These are phyloP conservation scores for Hibiscus trionum DNA, from an alignment of 345 rosid genomes.

Conservation along the genomic window DNA sequence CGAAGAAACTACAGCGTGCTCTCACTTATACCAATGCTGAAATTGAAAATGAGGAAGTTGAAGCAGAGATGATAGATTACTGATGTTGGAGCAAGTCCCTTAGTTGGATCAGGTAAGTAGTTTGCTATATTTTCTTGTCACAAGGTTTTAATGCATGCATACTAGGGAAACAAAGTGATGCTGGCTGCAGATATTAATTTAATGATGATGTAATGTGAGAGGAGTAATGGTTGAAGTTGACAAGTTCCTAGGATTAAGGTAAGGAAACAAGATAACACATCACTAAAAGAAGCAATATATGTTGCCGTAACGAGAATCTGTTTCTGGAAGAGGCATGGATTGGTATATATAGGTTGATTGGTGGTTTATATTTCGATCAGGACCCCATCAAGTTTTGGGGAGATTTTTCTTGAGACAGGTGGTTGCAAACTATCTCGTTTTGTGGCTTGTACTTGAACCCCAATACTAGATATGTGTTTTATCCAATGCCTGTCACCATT, in stretches of 20 bases:
- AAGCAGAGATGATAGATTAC: constrained; percentile 18
- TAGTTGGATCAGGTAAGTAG: constrained; percentile 30
- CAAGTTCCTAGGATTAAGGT: background rate
- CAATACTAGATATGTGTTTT: background rate
- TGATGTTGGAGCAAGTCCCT: constrained; percentile 25
- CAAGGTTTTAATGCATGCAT: background rate
- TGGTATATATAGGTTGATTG: background rate
- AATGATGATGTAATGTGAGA: background rate
- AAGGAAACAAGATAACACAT: background rate
- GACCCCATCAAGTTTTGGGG: background rate
- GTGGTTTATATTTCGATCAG: background rate
- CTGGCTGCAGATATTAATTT: background rate
- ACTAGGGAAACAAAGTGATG: background rate
- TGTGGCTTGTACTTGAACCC: background rate
- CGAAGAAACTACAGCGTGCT: constrained; percentile 70
- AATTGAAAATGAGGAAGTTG: constrained; percentile 44
- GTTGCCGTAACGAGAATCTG: background rate
- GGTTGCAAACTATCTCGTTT: background rate
- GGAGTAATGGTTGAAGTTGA: background rate
- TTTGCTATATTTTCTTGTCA: background rate
- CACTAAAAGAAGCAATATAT: background rate
- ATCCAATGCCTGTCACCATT: background rate
- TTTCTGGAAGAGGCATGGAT: background rate
- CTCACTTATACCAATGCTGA: constrained; percentile 86
- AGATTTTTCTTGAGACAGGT: background rate